These are phyloP conservation scores for Ilex aquifolium DNA, from an alignment of 257 asterid genomes.

Conservation along the genomic window DNA sequence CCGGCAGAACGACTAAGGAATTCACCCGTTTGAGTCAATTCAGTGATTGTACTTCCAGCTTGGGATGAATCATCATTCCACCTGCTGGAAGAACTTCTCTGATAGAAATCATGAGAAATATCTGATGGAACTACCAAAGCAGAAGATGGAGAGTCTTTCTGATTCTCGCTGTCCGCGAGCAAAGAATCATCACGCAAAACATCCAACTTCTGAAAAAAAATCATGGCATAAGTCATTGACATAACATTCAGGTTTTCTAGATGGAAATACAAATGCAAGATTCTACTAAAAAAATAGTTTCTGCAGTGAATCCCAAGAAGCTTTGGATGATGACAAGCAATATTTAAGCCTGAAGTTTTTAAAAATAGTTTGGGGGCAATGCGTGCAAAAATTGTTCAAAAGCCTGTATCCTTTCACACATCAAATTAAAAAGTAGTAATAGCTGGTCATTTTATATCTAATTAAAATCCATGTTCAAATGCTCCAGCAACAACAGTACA, in stretches of 20 bases:
- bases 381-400: not conserved
- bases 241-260: not conserved
- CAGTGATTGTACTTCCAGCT: constrained; percentile 75
- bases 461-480: not conserved
- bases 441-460: not conserved
- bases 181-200: constrained; percentile 45
- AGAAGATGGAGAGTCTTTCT: constrained; percentile 54
- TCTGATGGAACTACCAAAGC: constrained; percentile 33
- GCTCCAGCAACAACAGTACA: constrained; percentile 5
- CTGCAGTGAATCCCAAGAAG: no score
- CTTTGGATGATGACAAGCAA: no score
- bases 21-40: constrained; percentile 79
- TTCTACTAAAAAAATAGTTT: no score
- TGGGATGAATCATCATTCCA: constrained; percentile 82
- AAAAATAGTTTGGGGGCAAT: not conserved
- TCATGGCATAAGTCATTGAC: constrained; percentile 15
- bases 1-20: constrained; percentile 64
- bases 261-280: not conserved
- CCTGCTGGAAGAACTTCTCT: constrained; percentile 63
- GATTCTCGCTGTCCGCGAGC: constrained; percentile 45
- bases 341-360: no score
- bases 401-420: no score
- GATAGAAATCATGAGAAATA: constrained; percentile 33
- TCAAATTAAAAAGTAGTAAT: not conserved
- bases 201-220: constrained; percentile 59